phyloP scores from a whole-genome alignment of 139 green algal genomes.

The Eudorina sp. region DNA sequence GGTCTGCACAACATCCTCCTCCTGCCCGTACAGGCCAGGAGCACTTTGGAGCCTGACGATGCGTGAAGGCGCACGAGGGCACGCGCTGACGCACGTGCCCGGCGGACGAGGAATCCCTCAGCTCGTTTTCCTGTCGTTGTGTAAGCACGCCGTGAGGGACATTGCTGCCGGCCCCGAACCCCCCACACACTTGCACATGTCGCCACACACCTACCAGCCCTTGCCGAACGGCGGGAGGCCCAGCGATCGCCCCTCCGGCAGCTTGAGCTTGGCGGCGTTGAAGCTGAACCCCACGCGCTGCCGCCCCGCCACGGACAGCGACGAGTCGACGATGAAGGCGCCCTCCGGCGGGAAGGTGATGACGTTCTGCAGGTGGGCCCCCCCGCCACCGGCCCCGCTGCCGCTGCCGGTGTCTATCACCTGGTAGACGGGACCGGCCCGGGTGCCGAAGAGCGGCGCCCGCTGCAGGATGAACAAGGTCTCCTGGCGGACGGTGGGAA shows the following conservation, averaged over 20 bases:
- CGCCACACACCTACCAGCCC: conserved; percentile 69
- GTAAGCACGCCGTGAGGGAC: neutral
- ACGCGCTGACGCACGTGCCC: neutral
- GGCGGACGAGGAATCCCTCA: no score
- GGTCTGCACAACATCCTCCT: no score
- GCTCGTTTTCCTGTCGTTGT: neutral
- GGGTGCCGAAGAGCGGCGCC: conserved; percentile 82
- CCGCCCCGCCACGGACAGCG: conserved; percentile 36
- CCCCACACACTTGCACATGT: neutral
- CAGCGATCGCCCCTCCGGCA: conserved; percentile 58
- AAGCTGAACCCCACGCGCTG: conserved; percentile 84
- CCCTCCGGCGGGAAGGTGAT: conserved; percentile 91
- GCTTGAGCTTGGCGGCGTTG: conserved; percentile 70
- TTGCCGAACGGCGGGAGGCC: conserved; percentile 85
- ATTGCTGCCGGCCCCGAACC: neutral
- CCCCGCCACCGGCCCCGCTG: neutral
- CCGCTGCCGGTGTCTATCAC: conserved; percentile 46
- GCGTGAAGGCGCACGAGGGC: neutral
- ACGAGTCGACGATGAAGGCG: conserved; percentile 83
- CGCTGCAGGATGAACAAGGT: conserved; percentile 91
- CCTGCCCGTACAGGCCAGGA: no score
- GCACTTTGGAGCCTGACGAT: neutral
- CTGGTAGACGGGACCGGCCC: conserved; percentile 86
- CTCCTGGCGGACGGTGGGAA: no score
- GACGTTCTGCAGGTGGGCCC: conserved; percentile 83